Base-by-base conservation (phyloP, 805 yeast genomes). In the Yamadazyma olivae region DNA sequence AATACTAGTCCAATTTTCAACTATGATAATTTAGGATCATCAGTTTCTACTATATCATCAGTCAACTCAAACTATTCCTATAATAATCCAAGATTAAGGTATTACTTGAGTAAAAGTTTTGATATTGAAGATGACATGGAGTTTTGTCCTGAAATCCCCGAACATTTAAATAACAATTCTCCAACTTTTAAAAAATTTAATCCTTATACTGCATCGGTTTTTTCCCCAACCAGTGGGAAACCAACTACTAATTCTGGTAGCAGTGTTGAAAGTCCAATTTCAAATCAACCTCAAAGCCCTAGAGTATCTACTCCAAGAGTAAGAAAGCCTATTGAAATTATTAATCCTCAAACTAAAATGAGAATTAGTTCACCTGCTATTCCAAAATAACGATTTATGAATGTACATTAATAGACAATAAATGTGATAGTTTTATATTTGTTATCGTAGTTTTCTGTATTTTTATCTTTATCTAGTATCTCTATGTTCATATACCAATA, bases 121-220 rank as follows among this genome's bases (percentile, higher is more conserved):
- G 84, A 78, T 40, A 46, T 70, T 6, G 83, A 78, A 48, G 84
- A 78, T 49, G 84, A 78, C 52, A 51, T 77, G 48, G 83, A 78
- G 53, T 78, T 78, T 44, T 78, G 84, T 47, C 84, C 84, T 2
- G 82, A 75, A 30, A 75, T 74, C 24, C 70, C 71, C 7, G 71
- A 68, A 16, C 41, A 39, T 17, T 44, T 41, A 20, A 38, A 33
- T 25, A 20, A 20, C 10, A 40, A 45, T 27, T 56, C 64, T 38
- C 67, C 70, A 12, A 50, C 56, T 14, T 51, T 59, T 41, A 73
- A 71, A 50, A 78, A 72, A 54, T 81, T 79, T 60, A 80, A 81
- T 53, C 86, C 87, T 4, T 79, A 80, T 52, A 79, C 84, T 3
- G 79, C 85, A 1, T 61, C 75, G 30, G 71, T 79, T 17, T 80